Evolutionary conservation across 345 rosid genomes (phyloP), one percentile per base, ranked within the genome.

Genomic region (Erysimum cheiranthoides): DNA sequence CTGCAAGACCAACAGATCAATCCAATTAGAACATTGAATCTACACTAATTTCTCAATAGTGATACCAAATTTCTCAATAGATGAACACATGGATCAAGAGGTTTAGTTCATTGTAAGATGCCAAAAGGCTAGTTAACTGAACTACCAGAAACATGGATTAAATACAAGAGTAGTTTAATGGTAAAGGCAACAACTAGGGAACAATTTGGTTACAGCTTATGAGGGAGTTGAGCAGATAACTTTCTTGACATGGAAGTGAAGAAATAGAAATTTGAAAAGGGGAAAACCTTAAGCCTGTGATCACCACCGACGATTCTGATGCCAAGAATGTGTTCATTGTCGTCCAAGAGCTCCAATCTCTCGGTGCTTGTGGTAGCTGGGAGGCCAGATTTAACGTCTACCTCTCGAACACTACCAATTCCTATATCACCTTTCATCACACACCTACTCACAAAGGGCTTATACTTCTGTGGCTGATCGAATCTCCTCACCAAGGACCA

Each of bases 401-500:
- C 97, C 66, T 93, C 93, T 58, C 97, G 85, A 18, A 91, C 87
- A 61, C 94, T 84, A 11, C 98, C 97, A 38, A 93, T 88, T 64
- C 90, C 91, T 13, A 88, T 77, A 53, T 82, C 96, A 8, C 96
- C 98, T n/a, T 87, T 79, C 82, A 90, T 80, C 10, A 85, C 81
- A 70, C 98, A 93, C 83, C 90, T 85, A 71, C 93, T 90, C 5
- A 93, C 85, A 42, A 93, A 93, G 0, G 98, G 98, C 78, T 93
- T 93, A 80, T 93, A 93, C 79, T 73, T 85, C 78, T 91, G 96
- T 21, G 98, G 97, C 79, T 90, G 86, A 79, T 93, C 97, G 42
- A 93, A 93, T 77, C 97, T 82, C 90, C 96, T 88, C 73, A 91
- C 98, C 52, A 93, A 74, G 17, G 98, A 93, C 98, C 98, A 93